phyloP scores from a whole-genome alignment of 371 early-diverging fungal genomes.

The Synchytrium microbalum region DNA sequence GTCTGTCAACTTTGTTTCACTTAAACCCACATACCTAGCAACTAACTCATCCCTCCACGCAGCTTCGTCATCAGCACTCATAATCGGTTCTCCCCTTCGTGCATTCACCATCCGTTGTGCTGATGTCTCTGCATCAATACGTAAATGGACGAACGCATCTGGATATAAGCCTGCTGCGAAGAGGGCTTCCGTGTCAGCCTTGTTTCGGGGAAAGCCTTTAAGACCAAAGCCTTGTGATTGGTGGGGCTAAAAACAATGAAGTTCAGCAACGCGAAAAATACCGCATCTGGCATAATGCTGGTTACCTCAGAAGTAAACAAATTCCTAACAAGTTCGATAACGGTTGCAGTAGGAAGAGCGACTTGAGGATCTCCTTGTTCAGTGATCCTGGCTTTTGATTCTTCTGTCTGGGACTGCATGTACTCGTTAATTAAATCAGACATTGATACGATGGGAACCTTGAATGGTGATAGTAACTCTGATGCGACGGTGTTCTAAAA shows the following conservation, averaged over 20 bases:
- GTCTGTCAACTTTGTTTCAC: neutral
- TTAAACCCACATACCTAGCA: neutral
- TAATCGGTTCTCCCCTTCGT: neutral
- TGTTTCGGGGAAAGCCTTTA: constrained; percentile 35
- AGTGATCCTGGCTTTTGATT: neutral
- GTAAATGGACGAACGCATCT: constrained; percentile 34
- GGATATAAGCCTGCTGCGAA: constrained; percentile 26
- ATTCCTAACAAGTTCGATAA: neutral
- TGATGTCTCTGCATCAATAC: constrained; percentile 27
- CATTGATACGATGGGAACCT: neutral
- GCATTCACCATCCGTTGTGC: constrained; percentile 22
- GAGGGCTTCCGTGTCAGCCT: constrained; percentile 29
- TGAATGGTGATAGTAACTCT: neutral
- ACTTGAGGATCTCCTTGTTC: neutral
- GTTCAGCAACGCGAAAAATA: neutral
- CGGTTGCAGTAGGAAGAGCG: neutral
- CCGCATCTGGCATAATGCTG: neutral
- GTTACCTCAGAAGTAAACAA: neutral
- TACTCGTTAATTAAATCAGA: neutral
- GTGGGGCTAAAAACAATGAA: constrained; percentile 24
- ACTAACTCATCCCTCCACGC: constrained; percentile 10
- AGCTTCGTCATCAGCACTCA: constrained; percentile 2
- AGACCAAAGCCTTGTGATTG: constrained; percentile 32
- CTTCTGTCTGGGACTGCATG: neutral
- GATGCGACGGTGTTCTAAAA: neutral